Base-by-base conservation (phyloP, 495 filamentous ascomycete species). In the Aspergillus ostianus region DNA sequence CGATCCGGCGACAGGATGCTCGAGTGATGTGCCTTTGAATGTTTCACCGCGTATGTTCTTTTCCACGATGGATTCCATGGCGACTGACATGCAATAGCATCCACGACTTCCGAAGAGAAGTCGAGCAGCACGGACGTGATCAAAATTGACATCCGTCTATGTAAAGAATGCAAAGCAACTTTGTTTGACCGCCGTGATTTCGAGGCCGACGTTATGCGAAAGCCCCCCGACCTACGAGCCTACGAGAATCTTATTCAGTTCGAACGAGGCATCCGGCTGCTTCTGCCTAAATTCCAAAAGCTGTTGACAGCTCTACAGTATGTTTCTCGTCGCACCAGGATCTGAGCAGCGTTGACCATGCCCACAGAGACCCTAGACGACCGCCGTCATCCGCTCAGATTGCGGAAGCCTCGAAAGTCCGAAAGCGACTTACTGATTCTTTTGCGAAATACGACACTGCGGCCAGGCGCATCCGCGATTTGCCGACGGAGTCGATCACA, bases 191-290 rank as follows among this genome's bases (percentile, higher is more conserved):
- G 87, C 56, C 83, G 85, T 19, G 94, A 97, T 65, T 98, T 97
- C 65, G 81, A 83, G 49, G 85, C 83, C 29, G 87, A 90, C 44
- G 69, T 90, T 12, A 74, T 80, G 6, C 80, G 83, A 19, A 88
- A 85, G 59, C 90, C 92, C 3, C 81, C 89, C 19, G 89, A 92
- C 58, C 85, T 91, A 62, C 82, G 90, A 53, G 85, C 90, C 1
- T 98, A 97, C 69, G 88, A 94, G 56, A 94, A 92, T 53, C 78
- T 98, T 4, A 74, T 86, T 6, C 92, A 97, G 65, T 98, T 97
- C 59, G 90, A 98, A 71, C 80, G 85, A 47, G 94, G 94, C 50
- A 97, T 98, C 61, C 84, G 87, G 32, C 75, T 90, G 50, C 80
- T 97, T 55, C 75, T 97, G 57, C 94, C 94, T 0, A 88, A 86